phyloP scores from a whole-genome alignment of 2,329 filamentous ascomycete species.

The Diaporthe sp. region DNA sequence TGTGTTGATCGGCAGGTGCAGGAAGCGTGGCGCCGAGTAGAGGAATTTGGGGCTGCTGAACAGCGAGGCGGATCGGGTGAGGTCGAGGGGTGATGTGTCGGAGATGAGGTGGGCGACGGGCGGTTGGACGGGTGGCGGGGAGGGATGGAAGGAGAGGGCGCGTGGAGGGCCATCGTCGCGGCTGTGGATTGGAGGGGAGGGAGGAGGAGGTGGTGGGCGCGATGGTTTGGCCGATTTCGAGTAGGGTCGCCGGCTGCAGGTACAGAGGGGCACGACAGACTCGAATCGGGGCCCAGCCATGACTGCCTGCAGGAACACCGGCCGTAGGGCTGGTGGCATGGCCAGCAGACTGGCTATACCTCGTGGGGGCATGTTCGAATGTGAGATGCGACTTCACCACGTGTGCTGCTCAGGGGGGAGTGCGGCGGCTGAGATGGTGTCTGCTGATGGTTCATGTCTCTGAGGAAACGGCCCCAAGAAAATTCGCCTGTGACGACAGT shows the following conservation, averaged over 20 bases:
- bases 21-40: slow-evolving; percentile 64
- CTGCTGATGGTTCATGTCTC: slow-evolving; percentile 23
- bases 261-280: slow-evolving; percentile 9
- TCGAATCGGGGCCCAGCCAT: slow-evolving; percentile 24
- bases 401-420: slow-evolving; percentile 24
- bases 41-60: slow-evolving; percentile 55
- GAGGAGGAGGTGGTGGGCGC: slow-evolving; percentile 5
- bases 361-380: slow-evolving; percentile 41
- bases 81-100: slow-evolving; percentile 39
- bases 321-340: slow-evolving; percentile 45
- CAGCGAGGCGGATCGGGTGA: slow-evolving; percentile 46
- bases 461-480: slow-evolving; percentile 24
- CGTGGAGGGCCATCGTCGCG: slow-evolving; percentile 38
- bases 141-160: slow-evolving; percentile 49
- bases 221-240: slow-evolving; percentile 8
- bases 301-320: slow-evolving; percentile 43
- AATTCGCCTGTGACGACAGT: slow-evolving; percentile 39
- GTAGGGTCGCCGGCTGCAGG: slow-evolving; percentile 21
- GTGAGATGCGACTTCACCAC: slow-evolving; percentile 37
- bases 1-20: slow-evolving; percentile 65
- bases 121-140: slow-evolving; percentile 44
- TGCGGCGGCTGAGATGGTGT: neutral
- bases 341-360: slow-evolving; percentile 43
- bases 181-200: neutral
- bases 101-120: slow-evolving; percentile 43